Base-by-base conservation (phyloP, 1,284 basidiomycete genomes). In the Microbotryomycetes sp. region DNA sequence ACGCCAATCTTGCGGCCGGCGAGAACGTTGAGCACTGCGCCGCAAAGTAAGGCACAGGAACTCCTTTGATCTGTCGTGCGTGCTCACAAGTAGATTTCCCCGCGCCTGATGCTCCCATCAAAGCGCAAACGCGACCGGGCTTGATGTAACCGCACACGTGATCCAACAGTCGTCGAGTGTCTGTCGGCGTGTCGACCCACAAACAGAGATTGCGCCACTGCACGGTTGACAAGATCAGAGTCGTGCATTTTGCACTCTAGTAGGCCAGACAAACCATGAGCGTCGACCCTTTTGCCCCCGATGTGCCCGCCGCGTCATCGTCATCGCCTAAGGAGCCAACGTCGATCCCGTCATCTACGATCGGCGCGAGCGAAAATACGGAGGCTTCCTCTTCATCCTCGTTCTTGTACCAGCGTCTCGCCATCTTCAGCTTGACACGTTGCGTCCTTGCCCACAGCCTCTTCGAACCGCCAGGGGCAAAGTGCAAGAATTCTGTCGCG, bases 1-100 rank as follows among this genome's bases (percentile, higher is more conserved):
- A 81, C 79, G 69, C 80, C 80, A 57, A 78, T 76, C 41, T 72
- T 79, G 70, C 81, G 79, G 35, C 81, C 74, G 5, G 81, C 80
- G n/a, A 82, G 73, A 1, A 81, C 80, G 68, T 82, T 80, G 45
- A 81, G 74, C 4, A 81, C 73, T 18, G 79, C 79, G 0, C 9
- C 35, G 18, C 35, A 41, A 18, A 41, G 35, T 41, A 9, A 41
- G 35, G 11, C 18, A 41, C 35, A 11, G 35, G 35, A 9, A 9
- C 35, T 11, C 9, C 11, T 41, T 41, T 18, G 18, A 11, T 9
- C 18, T 18, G 18, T 18, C 11, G 9, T 11, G 11, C 35, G 35
- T 5, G 54, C 66, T 54, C 29, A 65, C 68, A 49, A 5, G 64
- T 69, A 9, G 67, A 69, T 54, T 73, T 72, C 21, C 71, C 73